Conservation (phyloP, 108 stramenopile species). For the Stephanodiscus minutulus region DNA sequence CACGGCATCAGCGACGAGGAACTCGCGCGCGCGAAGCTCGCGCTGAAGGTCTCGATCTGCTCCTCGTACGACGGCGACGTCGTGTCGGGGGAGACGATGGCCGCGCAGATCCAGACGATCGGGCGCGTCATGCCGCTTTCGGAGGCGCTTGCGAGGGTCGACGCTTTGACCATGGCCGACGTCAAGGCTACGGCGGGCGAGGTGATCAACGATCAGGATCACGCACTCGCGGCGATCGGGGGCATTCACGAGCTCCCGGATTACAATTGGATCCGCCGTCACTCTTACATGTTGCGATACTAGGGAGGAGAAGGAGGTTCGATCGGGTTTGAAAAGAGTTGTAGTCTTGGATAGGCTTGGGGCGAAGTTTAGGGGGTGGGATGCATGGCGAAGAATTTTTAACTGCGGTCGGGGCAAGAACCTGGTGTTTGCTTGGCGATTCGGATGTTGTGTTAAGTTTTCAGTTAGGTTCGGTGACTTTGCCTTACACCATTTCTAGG, state of each 20-base stretch:
- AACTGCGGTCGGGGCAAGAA: too few relatives aligned
- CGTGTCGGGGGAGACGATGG: conserved; percentile 96
- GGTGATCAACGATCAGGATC: conserved; percentile 95
- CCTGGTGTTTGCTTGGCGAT: too few relatives aligned
- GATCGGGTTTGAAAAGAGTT: background rate
- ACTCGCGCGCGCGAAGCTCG: conserved; percentile 94
- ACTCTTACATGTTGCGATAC: conserved; percentile 86
- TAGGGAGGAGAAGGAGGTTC: conserved; percentile 43
- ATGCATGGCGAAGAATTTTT: too few relatives aligned
- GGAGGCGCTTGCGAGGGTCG: conserved; percentile 94
- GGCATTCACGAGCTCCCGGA: conserved; percentile 97
- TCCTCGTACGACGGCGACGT: conserved; percentile 88
- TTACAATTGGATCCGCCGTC: conserved; percentile 85
- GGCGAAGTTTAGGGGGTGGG: too few relatives aligned
- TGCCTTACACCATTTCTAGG: too few relatives aligned
- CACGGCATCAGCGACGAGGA: conserved; percentile 91
- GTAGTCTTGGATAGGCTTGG: too few relatives aligned
- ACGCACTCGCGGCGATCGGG: conserved; percentile 95
- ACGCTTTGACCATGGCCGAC: conserved; percentile 89
- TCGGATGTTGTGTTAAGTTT: too few relatives aligned
- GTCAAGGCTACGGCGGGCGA: conserved; percentile 87
- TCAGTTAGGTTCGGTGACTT: too few relatives aligned
- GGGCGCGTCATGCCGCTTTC: conserved; percentile 95
- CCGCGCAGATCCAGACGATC: conserved; percentile 96
- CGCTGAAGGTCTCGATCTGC: conserved; percentile 95